Base-by-base conservation (phyloP, 805 yeast species). In the Saccharomycopsis fermentans region DNA sequence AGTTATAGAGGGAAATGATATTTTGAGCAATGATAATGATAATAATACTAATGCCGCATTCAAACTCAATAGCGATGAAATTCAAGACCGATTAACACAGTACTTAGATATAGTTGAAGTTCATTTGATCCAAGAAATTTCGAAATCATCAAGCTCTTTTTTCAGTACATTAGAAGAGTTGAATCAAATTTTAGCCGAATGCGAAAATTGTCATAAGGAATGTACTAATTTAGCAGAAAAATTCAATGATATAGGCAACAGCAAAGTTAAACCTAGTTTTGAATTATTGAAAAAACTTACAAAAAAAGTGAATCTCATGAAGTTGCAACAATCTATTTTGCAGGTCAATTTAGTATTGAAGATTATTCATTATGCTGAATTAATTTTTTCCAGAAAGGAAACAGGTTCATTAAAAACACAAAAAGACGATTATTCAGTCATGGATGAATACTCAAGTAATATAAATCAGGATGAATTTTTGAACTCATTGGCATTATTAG, bases 21-120 rank as follows among this genome's bases (percentile, higher is more conserved):
- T 81, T 21, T 57, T 65, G 14, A 60, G 65, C 19, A 59, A 64
- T 6, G 65, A 63, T 9, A 48, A 57, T 11, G 60, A 62, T 21
- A 60, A 62, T n/a, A 58, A 50, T n/a, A n/a, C n/a, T 5, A 70
- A 68, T 50, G 71, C 65, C 61, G 58, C 68, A 63, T 21, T 69
- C 55, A 58, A 81, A 14, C 75, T 79, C 6, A 77, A 81, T 63
- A 80, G 81, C 65, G 75, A 82, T 9, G 72, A 76, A 24, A 69
- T 91, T 17, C 96, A 86, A 66, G 96, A 90, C 51, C 83, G 82
- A 66, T 73, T 92, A 36, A 87, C 94, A 3, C 83, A 83, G 71
- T 90, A 90, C 66, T 74, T 94, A 58, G 98, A 94, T 68, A 77
- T 83, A 0, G 90, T 92, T 0, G 99, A 92, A 70, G 76, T 87